phyloP scores from a whole-genome alignment of 805 yeast genomes.

The Sugiyamaella smithiae region DNA sequence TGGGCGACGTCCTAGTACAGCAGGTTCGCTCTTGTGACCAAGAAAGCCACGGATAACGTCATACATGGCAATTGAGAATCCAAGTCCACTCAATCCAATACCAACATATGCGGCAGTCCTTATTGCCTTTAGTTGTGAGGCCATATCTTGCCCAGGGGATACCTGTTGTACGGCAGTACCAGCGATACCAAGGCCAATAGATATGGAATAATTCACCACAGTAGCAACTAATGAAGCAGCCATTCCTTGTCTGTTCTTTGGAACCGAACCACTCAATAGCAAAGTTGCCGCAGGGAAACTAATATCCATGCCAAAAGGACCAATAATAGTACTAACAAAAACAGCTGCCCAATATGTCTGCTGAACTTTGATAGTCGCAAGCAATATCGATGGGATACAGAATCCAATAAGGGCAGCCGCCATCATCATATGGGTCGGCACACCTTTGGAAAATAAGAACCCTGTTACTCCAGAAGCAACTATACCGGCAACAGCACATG shows the following conservation, averaged over 20 bases:
- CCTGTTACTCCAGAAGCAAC: slow-evolving; percentile 16
- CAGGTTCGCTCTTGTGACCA: not conserved
- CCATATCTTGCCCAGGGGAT: slow-evolving; percentile 15
- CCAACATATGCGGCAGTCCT: slow-evolving; percentile 60
- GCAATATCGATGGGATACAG: slow-evolving; percentile 49
- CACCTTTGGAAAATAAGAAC: slow-evolving; percentile 8
- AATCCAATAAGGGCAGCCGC: slow-evolving; percentile 48
- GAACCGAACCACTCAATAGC: slow-evolving; percentile 56
- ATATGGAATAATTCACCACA: slow-evolving; percentile 66
- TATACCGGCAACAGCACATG: slow-evolving; percentile 31
- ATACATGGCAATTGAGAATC: slow-evolving; percentile 31
- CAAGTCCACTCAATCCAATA: slow-evolving; percentile 56
- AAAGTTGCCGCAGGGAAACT: slow-evolving; percentile 74
- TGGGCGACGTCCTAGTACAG: not conserved
- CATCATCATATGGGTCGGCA: slow-evolving; percentile 15
- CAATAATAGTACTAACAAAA: slow-evolving; percentile 53
- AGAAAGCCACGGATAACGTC: not conserved
- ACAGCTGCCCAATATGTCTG: slow-evolving; percentile 60
- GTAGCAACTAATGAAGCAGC: slow-evolving; percentile 74
- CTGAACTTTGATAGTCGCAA: slow-evolving; percentile 54
- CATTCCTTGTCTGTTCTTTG: slow-evolving; percentile 67
- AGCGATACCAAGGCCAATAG: slow-evolving; percentile 67
- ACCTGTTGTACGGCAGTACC: slow-evolving; percentile 58
- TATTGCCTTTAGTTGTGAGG: slow-evolving; percentile 43
- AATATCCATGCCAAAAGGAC: slow-evolving; percentile 74